Evolutionary conservation across 805 yeast species (phyloP).

Genomic region (Ogataea nitratoaversa): DNA sequence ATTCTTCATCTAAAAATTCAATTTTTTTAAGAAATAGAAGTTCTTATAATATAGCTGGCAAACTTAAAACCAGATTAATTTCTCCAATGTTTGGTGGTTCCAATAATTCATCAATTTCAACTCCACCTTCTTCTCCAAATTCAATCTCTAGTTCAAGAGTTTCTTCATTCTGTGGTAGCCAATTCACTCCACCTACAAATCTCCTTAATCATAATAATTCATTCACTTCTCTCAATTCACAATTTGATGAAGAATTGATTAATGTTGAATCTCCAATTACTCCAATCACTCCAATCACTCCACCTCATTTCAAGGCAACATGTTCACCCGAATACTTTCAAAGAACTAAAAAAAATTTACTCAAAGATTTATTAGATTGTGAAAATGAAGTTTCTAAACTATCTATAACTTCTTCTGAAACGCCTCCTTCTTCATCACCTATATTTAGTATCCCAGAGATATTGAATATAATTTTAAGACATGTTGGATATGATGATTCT

Average conservation of each 20-base stretch:
- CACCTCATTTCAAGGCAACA: conserved; percentile 1
- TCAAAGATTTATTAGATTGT: conserved; percentile 14
- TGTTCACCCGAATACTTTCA: background rate
- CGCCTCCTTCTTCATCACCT: conserved; percentile 10
- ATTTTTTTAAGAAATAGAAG: conserved; percentile 13
- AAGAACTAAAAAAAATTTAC: conserved; percentile 6
- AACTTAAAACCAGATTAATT: conserved; percentile 13
- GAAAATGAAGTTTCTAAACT: conserved; percentile 14
- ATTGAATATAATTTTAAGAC: conserved; percentile 51
- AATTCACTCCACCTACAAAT: background rate
- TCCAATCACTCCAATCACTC: conserved; percentile 8
- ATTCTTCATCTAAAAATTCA: conserved; percentile 13
- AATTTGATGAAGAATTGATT: conserved; percentile 2
- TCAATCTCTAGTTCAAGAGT: no score
- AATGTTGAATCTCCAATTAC: background rate
- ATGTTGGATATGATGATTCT: conserved; percentile 48
- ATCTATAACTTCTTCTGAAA: background rate
- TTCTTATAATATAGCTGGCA: conserved; percentile 9
- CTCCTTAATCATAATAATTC: background rate
- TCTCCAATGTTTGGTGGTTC: conserved; percentile 23
- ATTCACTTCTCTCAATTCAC: conserved; percentile 7
- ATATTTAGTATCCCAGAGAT: conserved; percentile 80
- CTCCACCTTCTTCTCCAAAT: conserved; percentile 6
- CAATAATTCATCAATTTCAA: conserved; percentile 31
- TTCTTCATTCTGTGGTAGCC: background rate